These are phyloP conservation scores for Naganishia friedmannii DNA, from an alignment of 768 basidiomycete genomes.

Conservation along the genomic window DNA sequence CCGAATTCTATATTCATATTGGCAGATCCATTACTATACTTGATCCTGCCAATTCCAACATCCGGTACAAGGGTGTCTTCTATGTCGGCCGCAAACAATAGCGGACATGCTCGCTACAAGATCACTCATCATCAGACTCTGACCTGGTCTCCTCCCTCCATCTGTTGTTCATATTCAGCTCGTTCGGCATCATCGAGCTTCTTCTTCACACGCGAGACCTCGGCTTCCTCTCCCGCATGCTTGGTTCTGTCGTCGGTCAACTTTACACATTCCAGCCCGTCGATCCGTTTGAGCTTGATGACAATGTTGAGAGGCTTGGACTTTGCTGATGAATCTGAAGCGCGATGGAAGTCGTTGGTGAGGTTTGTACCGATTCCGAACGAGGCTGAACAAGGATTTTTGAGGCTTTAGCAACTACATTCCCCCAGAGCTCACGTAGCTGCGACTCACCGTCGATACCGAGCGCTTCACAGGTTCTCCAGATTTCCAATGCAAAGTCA, in stretches of 20 bases:
- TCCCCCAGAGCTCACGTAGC: background rate
- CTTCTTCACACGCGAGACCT: slow-evolving; percentile 51
- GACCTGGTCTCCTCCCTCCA: background rate
- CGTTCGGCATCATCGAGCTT: background rate
- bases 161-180: background rate
- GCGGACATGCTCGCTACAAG: background rate
- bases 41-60: background rate
- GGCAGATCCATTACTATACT: background rate
- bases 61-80: background rate
- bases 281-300: slow-evolving; percentile 78
- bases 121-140: background rate
- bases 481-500: slow-evolving; percentile 66
- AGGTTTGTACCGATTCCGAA: slow-evolving; percentile 93
- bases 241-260: slow-evolving; percentile 89
- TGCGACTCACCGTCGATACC: slow-evolving; percentile 59
- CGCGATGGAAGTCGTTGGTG: slow-evolving; percentile 74
- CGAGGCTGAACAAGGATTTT: slow-evolving; percentile 58
- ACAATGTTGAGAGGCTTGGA: slow-evolving; percentile 73
- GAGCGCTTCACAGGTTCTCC: slow-evolving; percentile 68
- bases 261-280: slow-evolving; percentile 77
- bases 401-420: background rate
- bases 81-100: too few relatives aligned
- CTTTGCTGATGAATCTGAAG: slow-evolving; percentile 46
- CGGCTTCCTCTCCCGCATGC: slow-evolving; percentile 69
- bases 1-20: too few relatives aligned